These are phyloP conservation scores for Fusarium cicatricum DNA, from an alignment of 2,329 filamentous ascomycete genomes.

Conservation along the genomic window DNA sequence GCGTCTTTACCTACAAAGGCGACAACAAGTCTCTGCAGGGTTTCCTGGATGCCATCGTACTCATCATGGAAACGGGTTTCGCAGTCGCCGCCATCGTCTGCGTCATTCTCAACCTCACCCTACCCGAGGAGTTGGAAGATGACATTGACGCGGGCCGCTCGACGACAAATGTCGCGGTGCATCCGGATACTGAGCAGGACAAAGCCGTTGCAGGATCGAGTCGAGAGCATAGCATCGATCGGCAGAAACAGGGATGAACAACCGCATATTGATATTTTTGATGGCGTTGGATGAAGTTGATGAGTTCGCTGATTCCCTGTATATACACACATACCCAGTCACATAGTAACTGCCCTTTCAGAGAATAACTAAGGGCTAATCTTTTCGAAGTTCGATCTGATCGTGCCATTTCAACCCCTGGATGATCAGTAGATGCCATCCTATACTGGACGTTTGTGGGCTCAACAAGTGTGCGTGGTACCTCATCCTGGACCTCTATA, in stretches of 20 bases:
- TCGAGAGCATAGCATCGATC: constrained; percentile 38
- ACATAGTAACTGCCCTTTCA: no score
- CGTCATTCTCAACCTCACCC: constrained; percentile 75
- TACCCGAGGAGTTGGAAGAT: constrained; percentile 81
- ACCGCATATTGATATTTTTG: no score
- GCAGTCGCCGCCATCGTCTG: constrained; percentile 77
- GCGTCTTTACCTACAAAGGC: constrained; percentile 77
- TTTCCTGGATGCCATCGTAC: constrained; percentile 76
- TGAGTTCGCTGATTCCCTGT: no score
- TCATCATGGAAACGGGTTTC: constrained; percentile 79
- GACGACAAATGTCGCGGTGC: constrained; percentile 24
- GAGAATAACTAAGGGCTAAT: no score
- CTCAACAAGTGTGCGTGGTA: no score
- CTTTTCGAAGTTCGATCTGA: no score
- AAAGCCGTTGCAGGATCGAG: constrained; percentile 23
- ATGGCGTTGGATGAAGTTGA: no score
- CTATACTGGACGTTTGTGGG: no score
- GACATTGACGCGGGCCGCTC: constrained; percentile 41
- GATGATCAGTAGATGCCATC: no score
- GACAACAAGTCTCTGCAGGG: constrained; percentile 72
- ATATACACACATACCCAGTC: no score
- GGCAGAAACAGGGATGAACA: constrained; percentile 21
- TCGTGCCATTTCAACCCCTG: no score
- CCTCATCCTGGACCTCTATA: no score
- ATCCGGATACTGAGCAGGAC: constrained; percentile 14